These are phyloP conservation scores for Herpotrichia juniperi DNA, from an alignment of 2,329 filamentous ascomycete genomes.

Conservation along the genomic window DNA sequence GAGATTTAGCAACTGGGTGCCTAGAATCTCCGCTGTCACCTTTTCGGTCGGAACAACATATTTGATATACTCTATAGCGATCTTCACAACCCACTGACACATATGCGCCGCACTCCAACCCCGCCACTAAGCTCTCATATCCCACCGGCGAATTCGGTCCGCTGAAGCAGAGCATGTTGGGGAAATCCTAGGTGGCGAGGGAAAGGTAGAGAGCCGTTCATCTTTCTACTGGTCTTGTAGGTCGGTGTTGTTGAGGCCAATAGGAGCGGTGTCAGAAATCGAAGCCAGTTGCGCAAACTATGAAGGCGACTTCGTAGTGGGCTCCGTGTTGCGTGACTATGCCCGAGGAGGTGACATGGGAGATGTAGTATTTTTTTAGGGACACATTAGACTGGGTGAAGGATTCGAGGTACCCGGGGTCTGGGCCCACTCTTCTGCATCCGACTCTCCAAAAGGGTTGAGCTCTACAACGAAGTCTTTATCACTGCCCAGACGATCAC, in stretches of 20 bases:
- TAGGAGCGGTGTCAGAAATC: background rate
- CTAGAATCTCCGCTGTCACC: conserved; percentile 8
- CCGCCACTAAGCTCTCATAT: conserved; percentile 7
- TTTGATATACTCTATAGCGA: conserved; percentile 13
- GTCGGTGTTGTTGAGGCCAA: conserved; percentile 5
- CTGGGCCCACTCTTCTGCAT: conserved; percentile 9
- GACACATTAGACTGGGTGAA: conserved; percentile 9
- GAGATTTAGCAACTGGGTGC: no score
- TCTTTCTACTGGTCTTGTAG: conserved; percentile 4
- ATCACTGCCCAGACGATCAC: conserved; percentile 2
- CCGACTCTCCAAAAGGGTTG: conserved; percentile 12
- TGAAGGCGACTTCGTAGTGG: conserved; percentile 7
- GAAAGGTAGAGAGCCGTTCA: conserved; percentile 7
- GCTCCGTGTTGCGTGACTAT: conserved; percentile 6
- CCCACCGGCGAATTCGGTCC: conserved; percentile 15
- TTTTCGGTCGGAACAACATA: background rate
- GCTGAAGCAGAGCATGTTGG: conserved; percentile 21
- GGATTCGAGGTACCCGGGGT: conserved; percentile 10
- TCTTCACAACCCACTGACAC: conserved; percentile 9
- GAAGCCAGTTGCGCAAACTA: conserved; percentile 8
- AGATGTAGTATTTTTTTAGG: conserved; percentile 5
- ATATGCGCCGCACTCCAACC: conserved; percentile 8
- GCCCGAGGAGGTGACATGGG: conserved; percentile 3
- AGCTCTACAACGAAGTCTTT: conserved; percentile 7
- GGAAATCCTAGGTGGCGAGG: background rate